Conservation (phyloP, 176 grass and related monocot species). For the Paspalum vaginatum region DNA sequence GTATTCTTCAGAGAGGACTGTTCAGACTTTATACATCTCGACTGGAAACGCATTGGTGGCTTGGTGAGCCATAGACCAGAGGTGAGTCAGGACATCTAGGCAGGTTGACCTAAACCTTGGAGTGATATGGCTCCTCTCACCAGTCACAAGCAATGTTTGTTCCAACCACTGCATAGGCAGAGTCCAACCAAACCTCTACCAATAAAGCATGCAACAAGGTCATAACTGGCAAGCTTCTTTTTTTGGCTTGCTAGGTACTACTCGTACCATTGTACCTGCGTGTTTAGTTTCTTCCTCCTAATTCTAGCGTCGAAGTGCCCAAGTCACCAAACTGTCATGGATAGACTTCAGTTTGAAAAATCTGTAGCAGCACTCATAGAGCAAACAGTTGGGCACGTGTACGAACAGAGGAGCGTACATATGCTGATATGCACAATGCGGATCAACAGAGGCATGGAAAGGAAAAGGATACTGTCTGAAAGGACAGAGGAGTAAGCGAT, state of each 20-base stretch:
- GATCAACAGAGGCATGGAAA: neutral
- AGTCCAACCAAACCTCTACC: constrained; percentile 36
- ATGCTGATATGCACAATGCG: too few species aligned
- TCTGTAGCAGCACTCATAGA: neutral
- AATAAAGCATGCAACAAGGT: constrained; percentile 8
- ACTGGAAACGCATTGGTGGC: neutral
- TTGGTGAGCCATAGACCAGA: neutral
- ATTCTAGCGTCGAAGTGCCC: neutral
- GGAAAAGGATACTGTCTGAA: too few species aligned
- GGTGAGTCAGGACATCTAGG: neutral
- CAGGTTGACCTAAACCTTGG: constrained; percentile 28
- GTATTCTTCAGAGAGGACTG: neutral
- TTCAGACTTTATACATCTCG: neutral
- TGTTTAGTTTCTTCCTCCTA: neutral
- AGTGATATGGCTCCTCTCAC: constrained; percentile 1
- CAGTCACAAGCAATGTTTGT: constrained; percentile 7
- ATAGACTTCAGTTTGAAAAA: neutral
- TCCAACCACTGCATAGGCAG: constrained; percentile 20
- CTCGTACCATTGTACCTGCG: neutral
- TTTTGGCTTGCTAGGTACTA: constrained; percentile 25
- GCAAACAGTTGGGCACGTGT: neutral
- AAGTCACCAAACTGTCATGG: too few species aligned
- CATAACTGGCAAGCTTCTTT: neutral
- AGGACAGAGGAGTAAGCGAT: neutral
- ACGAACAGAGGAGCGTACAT: neutral